phyloP scores from a whole-genome alignment of 306 rosid species.

The Comarum palustre region DNA sequence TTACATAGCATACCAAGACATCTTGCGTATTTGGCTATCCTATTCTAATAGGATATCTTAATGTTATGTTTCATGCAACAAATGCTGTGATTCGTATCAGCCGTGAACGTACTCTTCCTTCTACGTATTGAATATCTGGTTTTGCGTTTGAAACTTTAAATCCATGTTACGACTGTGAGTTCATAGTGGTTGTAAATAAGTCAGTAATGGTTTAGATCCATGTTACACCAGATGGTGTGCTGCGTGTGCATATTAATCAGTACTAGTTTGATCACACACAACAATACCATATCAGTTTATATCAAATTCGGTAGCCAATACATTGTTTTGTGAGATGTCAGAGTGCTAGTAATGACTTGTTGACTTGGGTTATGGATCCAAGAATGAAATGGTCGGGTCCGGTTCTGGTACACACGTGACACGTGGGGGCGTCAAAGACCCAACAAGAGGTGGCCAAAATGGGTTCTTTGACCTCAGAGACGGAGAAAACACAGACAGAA shows the following conservation, averaged over 20 bases:
- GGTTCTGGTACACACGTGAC: neutral
- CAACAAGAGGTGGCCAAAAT: neutral
- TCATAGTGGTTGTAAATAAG: too few relatives aligned
- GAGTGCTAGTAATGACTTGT: too few relatives aligned
- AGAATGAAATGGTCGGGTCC: neutral
- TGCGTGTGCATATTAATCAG: too few relatives aligned
- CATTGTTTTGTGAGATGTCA: too few relatives aligned
- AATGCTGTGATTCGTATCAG: neutral
- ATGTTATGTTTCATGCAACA: neutral
- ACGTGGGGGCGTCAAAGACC: neutral
- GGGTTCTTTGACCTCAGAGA: neutral
- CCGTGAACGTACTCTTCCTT: neutral
- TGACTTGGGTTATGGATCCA: too few relatives aligned
- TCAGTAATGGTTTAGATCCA: too few relatives aligned
- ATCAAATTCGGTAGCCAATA: too few relatives aligned
- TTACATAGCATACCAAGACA: neutral
- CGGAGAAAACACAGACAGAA: constrained; percentile 21
- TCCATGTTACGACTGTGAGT: neutral
- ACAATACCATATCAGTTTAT: too few relatives aligned
- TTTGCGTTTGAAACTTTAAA: neutral
- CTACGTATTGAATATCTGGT: neutral
- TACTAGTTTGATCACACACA: too few relatives aligned
- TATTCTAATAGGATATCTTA: neutral
- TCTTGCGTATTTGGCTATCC: neutral
- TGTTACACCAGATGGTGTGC: too few relatives aligned